Conservation (phyloP, 805 yeast species). For the Zygotorulaspora chibaensis region DNA sequence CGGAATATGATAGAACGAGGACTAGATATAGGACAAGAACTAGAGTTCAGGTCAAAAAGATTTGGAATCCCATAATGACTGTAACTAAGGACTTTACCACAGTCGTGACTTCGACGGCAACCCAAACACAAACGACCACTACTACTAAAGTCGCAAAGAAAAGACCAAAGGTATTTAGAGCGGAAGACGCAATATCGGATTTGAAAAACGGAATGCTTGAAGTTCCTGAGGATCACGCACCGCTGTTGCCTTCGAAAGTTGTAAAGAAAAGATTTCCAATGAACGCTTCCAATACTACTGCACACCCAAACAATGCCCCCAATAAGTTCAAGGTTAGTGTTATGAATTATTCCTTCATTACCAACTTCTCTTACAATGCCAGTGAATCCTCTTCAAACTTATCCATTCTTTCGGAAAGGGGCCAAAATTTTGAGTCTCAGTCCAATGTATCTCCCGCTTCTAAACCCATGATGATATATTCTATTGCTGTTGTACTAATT, state of each 20-base stretch:
- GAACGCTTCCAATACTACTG: constrained; percentile 1
- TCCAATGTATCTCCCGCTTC: constrained; percentile 15
- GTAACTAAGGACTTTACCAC: background rate
- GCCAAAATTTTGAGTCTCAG: background rate
- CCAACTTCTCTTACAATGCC: background rate
- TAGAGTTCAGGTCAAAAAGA: constrained; percentile 3
- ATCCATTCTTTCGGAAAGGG: too few species aligned
- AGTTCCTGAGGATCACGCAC: constrained; percentile 8
- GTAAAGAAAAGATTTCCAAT: background rate
- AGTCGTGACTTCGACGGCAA: constrained; percentile 4
- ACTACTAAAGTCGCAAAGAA: constrained; percentile 10
- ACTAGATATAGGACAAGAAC: constrained; percentile 6
- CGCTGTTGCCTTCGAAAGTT: constrained; percentile 5
- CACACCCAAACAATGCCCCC: background rate
- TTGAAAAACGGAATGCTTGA: constrained; percentile 1
- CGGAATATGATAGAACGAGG: constrained; percentile 6
- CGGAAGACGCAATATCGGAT: background rate
- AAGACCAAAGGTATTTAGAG: background rate
- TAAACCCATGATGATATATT: constrained; percentile 4
- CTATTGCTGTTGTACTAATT: constrained; percentile 5
- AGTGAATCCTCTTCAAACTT: background rate
- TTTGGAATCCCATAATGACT: constrained; percentile 7
- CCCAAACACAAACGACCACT: constrained; percentile 12
- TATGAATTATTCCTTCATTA: background rate
- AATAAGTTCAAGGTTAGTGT: background rate